A percentile compares a stretch with the other conserved stretches of the same genome.
phyloP scores from a whole-genome alignment of 306 rosid genomes.

The Gastrolobium villosum region DNA sequence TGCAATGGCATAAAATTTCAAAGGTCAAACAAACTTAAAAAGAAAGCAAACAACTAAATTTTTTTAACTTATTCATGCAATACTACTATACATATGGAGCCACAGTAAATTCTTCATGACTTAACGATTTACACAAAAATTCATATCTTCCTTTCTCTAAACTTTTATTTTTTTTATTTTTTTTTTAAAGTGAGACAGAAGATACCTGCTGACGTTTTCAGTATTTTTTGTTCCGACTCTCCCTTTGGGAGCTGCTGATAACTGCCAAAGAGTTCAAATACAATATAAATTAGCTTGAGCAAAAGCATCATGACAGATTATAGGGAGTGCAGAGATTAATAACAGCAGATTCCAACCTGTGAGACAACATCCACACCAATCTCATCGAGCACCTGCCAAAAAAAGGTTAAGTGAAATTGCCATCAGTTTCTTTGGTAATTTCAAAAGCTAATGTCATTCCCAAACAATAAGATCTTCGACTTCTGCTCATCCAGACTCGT shows the following conservation, averaged over 20 bases:
- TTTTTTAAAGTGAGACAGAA: background rate
- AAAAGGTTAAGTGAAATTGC: slow-evolving; percentile 26
- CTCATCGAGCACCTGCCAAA: slow-evolving; percentile 93
- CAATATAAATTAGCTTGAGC: slow-evolving; percentile 54
- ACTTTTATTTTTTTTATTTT: background rate
- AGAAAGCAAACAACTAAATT: slow-evolving; percentile 1
- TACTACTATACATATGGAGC: background rate
- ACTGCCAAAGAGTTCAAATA: slow-evolving; percentile 62
- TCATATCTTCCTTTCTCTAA: background rate
- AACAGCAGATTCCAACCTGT: slow-evolving; percentile 69
- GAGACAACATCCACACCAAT: slow-evolving; percentile 96
- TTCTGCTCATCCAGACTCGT: background rate
- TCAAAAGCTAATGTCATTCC: slow-evolving; percentile 39
- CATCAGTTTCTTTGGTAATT: slow-evolving; percentile 44
- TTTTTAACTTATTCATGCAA: background rate
- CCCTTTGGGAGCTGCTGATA: slow-evolving; percentile 97
- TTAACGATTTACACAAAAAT: background rate
- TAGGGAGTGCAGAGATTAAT: slow-evolving; percentile 8
- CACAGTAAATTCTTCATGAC: slow-evolving; percentile 15
- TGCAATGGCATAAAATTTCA: slow-evolving; percentile 56
- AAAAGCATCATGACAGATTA: slow-evolving; percentile 37
- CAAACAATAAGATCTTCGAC: slow-evolving; percentile 27
- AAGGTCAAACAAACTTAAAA: slow-evolving; percentile 19
- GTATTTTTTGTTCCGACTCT: slow-evolving; percentile 75
- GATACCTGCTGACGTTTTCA: slow-evolving; percentile 83